These are phyloP conservation scores for Yamadazyma akitaensis DNA, from an alignment of 805 yeast species.

Conservation along the genomic window DNA sequence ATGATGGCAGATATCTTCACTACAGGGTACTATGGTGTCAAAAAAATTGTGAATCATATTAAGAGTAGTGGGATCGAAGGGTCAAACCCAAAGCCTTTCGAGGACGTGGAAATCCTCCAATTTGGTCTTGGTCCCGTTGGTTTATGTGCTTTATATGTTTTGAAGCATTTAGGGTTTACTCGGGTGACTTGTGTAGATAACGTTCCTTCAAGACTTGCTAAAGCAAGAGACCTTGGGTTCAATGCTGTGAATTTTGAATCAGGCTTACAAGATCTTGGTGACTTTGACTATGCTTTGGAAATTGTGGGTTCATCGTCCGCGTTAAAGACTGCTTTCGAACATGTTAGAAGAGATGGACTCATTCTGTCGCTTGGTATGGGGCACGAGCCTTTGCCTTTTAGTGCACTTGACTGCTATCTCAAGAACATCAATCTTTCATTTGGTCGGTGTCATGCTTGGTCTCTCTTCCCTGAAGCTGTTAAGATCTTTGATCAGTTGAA, in stretches of 20 bases:
- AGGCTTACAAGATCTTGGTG: constrained; percentile 26
- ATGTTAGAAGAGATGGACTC: constrained; percentile 56
- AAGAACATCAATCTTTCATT: constrained; percentile 56
- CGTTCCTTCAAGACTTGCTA: constrained; percentile 44
- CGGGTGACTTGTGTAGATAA: constrained; percentile 48
- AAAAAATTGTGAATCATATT: constrained; percentile 43
- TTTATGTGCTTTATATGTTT: constrained; percentile 46
- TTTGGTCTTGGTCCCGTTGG: constrained; percentile 64
- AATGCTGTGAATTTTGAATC: constrained; percentile 42
- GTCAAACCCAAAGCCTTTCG: constrained; percentile 19
- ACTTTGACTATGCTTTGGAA: constrained; percentile 58
- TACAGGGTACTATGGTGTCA: constrained; percentile 59
- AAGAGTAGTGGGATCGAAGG: constrained; percentile 20
- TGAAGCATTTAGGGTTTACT: constrained; percentile 43
- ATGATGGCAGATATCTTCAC: constrained; percentile 65
- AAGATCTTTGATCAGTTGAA: constrained; percentile 44
- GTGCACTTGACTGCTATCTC: constrained; percentile 54
- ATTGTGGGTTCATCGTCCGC: constrained; percentile 57
- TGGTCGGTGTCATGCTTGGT: constrained; percentile 63
- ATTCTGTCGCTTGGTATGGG: constrained; percentile 60
- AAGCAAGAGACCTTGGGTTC: constrained; percentile 45
- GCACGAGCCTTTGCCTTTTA: constrained; percentile 53
- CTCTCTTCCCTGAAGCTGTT: constrained; percentile 52
- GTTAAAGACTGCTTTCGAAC: constrained; percentile 47
- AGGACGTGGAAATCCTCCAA: constrained; percentile 43